Base-by-base conservation (phyloP, 2,329 filamentous ascomycete genomes). In the Graphium sp. region DNA sequence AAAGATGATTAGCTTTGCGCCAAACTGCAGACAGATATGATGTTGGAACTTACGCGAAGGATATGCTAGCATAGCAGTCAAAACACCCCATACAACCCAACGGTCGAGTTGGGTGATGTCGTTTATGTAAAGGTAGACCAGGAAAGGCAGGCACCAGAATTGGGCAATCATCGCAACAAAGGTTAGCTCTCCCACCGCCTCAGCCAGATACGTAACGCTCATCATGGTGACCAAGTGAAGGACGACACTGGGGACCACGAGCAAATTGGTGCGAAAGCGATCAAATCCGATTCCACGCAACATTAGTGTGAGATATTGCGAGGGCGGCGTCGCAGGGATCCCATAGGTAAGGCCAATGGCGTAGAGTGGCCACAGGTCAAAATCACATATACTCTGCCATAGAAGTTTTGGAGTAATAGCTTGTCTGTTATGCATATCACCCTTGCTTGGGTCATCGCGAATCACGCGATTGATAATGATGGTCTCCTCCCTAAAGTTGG, bases 361-460 rank as follows among this genome's bases (percentile, higher is more conserved):
- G 34, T 71, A 71, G 6, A 68, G 41, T 0, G 64, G 64, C 61
- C 61, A 73, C 32, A 73, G 49, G 34, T 72, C 62, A 32, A 63
- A 72, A 35, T 73, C 70, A 5, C 48, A 51, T 1, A 71, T 44
- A 4, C 58, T 58, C 17, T 62, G 44, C 57, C 60, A 68, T 2
- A 72, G 53, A 2, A 57, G 46, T 4, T 43, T 48, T 1, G 51
- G 53, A 1, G 61, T 65, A 19, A 74, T 59, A 0, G 60, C 58
- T 41, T 72, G 51, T 5, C 68, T 58, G 35, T 73, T 73, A 40
- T 72, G 64, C 64, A 74, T 71, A 29, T 59, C 57, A 31, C 62
- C 61, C 41, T 70, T 70, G 24, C 54, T 58, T 1, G 68, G 69
- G 32, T 74, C 71, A 24, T 76, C 71, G 2, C 71, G 61, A 6